Percentiles rank a stretch among this genome's conserved stretches.
phyloP scores from a whole-genome alignment of 495 filamentous ascomycete species.

The Penicillium paradoxum region DNA sequence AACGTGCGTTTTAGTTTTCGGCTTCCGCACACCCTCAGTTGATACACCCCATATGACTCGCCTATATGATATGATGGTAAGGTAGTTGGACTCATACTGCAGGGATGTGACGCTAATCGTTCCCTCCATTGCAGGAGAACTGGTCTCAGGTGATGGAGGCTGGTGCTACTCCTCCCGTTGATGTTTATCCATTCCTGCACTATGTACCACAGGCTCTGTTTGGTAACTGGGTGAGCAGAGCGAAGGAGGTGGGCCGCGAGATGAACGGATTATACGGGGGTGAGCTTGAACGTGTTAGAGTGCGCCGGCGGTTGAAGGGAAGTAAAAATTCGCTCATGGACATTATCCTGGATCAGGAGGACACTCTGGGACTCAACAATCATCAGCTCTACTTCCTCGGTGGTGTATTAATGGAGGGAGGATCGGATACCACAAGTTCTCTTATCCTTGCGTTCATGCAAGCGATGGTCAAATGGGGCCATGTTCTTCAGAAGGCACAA shows the following conservation, averaged over 20 bases:
- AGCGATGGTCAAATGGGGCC: neutral
- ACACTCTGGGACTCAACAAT: conserved; percentile 7
- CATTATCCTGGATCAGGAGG: conserved; percentile 26
- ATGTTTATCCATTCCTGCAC: conserved; percentile 40
- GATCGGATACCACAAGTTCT: conserved; percentile 38
- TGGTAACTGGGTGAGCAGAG: conserved; percentile 34
- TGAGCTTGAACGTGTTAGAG: neutral
- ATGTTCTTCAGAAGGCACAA: conserved; percentile 15
- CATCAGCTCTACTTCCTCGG: conserved; percentile 19
- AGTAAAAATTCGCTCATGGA: neutral
- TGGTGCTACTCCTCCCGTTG: conserved; percentile 45
- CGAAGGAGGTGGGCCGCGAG: conserved; percentile 27
- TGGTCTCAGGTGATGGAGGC: conserved; percentile 28
- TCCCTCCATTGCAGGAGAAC: neutral
- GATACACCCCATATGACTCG: conserved; percentile 3
- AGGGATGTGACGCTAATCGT: neutral
- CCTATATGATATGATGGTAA: neutral
- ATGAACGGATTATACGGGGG: conserved; percentile 34
- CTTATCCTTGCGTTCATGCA: conserved; percentile 8
- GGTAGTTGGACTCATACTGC: neutral
- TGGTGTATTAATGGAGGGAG: conserved; percentile 38
- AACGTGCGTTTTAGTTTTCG: neutral
- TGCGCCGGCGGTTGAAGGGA: neutral
- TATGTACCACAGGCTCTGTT: conserved; percentile 31
- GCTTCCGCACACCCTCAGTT: neutral